Evolutionary conservation across 2,329 filamentous ascomycete genomes (phyloP).

Genomic region (Zymoseptoria crescenta): DNA sequence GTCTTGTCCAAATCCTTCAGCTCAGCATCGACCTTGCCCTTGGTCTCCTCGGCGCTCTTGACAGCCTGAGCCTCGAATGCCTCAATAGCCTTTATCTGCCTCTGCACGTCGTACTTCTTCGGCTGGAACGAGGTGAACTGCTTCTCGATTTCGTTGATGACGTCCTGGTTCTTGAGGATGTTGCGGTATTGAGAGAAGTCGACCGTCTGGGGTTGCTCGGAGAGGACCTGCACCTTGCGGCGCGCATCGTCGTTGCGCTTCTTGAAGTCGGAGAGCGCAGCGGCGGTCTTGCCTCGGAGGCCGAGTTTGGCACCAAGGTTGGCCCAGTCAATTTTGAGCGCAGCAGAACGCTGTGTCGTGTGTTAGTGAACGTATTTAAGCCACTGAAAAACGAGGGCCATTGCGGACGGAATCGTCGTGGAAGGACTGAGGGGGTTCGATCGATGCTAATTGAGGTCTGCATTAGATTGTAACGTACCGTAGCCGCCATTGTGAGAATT

Average conservation of each 20-base stretch:
- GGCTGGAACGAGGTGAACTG: conserved; percentile 90
- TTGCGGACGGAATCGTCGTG: not conserved
- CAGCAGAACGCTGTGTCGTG: conserved; percentile 75
- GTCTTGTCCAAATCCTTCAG: conserved; percentile 90
- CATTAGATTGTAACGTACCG: conserved; percentile 18
- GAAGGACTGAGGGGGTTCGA: not conserved
- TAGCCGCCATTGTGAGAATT: conserved; percentile 26
- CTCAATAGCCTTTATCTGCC: conserved; percentile 97
- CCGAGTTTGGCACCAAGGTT: conserved; percentile 90
- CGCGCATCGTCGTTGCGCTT: conserved; percentile 98
- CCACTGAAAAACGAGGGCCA: conserved; percentile 1
- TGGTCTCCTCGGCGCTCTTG: conserved; percentile 94
- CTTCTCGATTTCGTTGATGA: conserved; percentile 96
- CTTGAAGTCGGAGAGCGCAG: conserved; percentile 93
- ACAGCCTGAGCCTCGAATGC: conserved; percentile 95
- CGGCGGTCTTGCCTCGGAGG: conserved; percentile 88
- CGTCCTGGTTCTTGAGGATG: conserved; percentile 88
- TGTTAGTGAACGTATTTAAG: conserved; percentile 2
- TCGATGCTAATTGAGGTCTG: not conserved
- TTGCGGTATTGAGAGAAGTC: conserved; percentile 92
- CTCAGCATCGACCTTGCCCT: conserved; percentile 91
- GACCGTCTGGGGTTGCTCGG: conserved; percentile 75
- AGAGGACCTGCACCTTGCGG: conserved; percentile 79
- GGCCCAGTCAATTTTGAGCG: conserved; percentile 98
- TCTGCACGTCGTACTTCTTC: conserved; percentile 79